Evolutionary conservation across 352 stramenopile genomes (phyloP).

Genomic region (Phytophthora brassicae): DNA sequence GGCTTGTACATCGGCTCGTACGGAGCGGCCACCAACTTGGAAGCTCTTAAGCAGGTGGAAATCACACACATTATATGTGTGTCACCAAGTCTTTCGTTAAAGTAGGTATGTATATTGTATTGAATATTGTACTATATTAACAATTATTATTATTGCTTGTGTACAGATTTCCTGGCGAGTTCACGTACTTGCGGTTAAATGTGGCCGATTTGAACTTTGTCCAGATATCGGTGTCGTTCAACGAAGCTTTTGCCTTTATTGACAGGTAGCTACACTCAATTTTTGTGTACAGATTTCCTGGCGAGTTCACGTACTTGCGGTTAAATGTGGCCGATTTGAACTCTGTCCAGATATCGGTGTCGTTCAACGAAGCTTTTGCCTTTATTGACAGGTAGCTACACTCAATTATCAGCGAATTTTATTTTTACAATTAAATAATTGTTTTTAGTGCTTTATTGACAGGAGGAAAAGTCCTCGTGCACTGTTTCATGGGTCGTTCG

Average conservation of each 20-base stretch:
- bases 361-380: constrained; percentile 46
- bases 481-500: constrained; percentile 75
- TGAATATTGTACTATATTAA: too few relatives aligned
- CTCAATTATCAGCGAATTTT: too few relatives aligned
- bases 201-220: constrained; percentile 48
- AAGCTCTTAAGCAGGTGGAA: constrained; percentile 33
- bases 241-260: constrained; percentile 45
- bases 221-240: constrained; percentile 49
- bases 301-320: constrained; percentile 56
- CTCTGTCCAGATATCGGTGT: constrained; percentile 37
- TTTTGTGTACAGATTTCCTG: constrained; percentile 37
- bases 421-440: too few relatives aligned
- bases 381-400: constrained; percentile 77
- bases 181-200: constrained; percentile 56
- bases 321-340: constrained; percentile 52
- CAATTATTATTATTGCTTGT: too few relatives aligned
- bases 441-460: constrained; percentile 36
- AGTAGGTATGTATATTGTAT: too few relatives aligned
- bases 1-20: constrained; percentile 73
- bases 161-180: constrained; percentile 45
- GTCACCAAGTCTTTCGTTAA: constrained; percentile 39
- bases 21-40: constrained; percentile 54
- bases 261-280: not conserved
- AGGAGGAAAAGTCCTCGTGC: constrained; percentile 66
- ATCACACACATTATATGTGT: constrained; percentile 72